phyloP scores from a whole-genome alignment of 2,329 filamentous ascomycete species.

The Apiospora hydei region DNA sequence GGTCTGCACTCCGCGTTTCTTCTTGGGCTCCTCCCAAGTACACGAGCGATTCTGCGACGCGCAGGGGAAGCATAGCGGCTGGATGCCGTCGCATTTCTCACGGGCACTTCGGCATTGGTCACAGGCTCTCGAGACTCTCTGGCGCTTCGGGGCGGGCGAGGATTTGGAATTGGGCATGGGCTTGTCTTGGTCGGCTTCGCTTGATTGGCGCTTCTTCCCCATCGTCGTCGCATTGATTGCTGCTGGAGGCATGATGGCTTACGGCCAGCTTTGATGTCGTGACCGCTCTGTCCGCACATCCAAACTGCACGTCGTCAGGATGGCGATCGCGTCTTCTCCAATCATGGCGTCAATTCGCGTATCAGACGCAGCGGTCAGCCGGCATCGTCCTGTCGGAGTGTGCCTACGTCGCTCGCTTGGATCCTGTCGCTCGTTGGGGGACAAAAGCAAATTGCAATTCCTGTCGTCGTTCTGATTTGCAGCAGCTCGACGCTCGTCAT shows the following conservation, averaged over 20 bases:
- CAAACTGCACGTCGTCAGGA: slow-evolving; percentile 10
- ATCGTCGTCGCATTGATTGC: slow-evolving; percentile 22
- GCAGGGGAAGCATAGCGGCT: slow-evolving; percentile 73
- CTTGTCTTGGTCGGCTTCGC: slow-evolving; percentile 30
- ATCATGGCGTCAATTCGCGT: slow-evolving; percentile 13
- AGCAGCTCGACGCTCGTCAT: neutral
- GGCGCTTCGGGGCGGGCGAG: slow-evolving; percentile 58
- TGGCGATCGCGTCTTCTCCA: slow-evolving; percentile 1
- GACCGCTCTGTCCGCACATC: neutral
- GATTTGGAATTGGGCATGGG: slow-evolving; percentile 23
- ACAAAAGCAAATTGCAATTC: neutral
- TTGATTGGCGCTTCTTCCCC: slow-evolving; percentile 41
- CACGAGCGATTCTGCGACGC: slow-evolving; percentile 68
- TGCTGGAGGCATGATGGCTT: neutral
- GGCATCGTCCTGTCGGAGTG: slow-evolving; percentile 5
- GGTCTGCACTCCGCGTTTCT: slow-evolving; percentile 81
- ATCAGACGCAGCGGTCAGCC: neutral
- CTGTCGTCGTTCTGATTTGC: neutral
- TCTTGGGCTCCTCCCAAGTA: slow-evolving; percentile 75
- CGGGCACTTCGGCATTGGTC: slow-evolving; percentile 72
- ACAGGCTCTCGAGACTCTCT: slow-evolving; percentile 72
- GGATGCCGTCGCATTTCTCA: slow-evolving; percentile 76
- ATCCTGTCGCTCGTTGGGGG: neutral
- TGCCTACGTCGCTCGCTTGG: neutral
- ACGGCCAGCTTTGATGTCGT: neutral